Base-by-base conservation (phyloP, 1,284 basidiomycete species). In the Ceratobasidium theobromae region DNA sequence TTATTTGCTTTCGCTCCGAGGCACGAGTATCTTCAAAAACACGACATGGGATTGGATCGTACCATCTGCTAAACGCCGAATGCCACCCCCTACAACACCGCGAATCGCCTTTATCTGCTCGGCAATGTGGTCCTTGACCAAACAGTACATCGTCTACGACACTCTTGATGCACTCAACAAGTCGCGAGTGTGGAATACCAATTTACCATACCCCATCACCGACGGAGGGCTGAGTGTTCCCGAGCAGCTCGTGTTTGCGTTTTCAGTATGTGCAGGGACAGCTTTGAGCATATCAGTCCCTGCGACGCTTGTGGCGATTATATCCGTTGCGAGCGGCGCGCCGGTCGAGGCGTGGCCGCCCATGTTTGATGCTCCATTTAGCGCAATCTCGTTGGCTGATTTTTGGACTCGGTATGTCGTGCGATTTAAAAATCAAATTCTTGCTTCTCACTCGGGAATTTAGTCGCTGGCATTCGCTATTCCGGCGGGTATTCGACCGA, bases 381-480 rank as follows among this genome's bases (percentile, higher is more conserved):
- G 49, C 14, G 40, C 66, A 23, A 30, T 45, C 8, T 68, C 62
- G 32, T 60, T 71, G 32, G 58, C 45, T 12, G 64, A 70, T 30
- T 71, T 71, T 54, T 70, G 69, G 69, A 55, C 53, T 23, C 53
- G 53, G 53, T 67, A n/a, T 23, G 53, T 35, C 32, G n/a, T n/a
- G n/a, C n/a, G n/a, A n/a, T n/a, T n/a, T n/a, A n/a, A n/a, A n/a
- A n/a, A n/a, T n/a, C n/a, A n/a, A n/a, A n/a, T 40, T n/a, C 66
- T n/a, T 21, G 21, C 9, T 25, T 32, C 30, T 30, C 48, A 54
- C 16, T 48, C 52, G 18, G 28, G 18, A 45, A 45, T 65, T 40
- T 41, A 62, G 62, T 21, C 45, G 67, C 27, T 71, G 70, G 70
- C 70, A 71, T 51, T 68, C 70, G 9, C 52, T 71, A 9, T 69